Evolutionary conservation across 805 yeast species (phyloP), one percentile per base, ranked within the genome.

Genomic region (Starmerella gropengiesseri): DNA sequence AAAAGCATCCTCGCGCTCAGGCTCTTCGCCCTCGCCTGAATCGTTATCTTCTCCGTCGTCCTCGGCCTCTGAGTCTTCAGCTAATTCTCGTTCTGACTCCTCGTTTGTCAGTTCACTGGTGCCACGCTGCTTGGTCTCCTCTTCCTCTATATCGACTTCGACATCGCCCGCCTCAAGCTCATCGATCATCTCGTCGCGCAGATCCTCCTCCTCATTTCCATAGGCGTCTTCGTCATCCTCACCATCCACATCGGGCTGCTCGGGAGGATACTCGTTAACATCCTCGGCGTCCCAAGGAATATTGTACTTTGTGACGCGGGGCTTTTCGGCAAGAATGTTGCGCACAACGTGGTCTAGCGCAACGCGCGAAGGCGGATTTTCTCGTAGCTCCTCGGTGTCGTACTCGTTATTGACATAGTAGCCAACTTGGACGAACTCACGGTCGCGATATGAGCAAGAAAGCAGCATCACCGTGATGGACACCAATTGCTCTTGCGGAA

Each of bases 401-500:
- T 91, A 91, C 58, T 91, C 99, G 63, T 91, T 91, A 64, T 91
- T 91, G 46, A 91, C 98, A 57, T 91, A 91, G 65, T 91, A 91
- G 0, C 98, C 98, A 5, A 91, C 98, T 47, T 97, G 70, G 2
- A 91, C 98, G 66, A 91, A 91, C 60, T 91, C 97, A 50, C 89
- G 71, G 43, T 83, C 95, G 37, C 85, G 82, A 58, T 91, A 91
- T 0, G 95, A 80, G 62, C 99, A 91, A 46, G 95, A 82, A 47
- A 91, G 68, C 44, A 91, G 66, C 44, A 91, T 87, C 23, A 91
- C 98, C 0, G 99, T 91, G 31, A 91, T 97, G 48, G 89, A 77
- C 12, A 91, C 96, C 49, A 91, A 70, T 60, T 91, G 98, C 52
- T 85, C 79, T 3, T 95, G 95, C 0, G 99, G 99, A 51, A 91